Conservation (phyloP, 1,284 basidiomycete species). For the Microbotryum silenes-acaulis region DNA sequence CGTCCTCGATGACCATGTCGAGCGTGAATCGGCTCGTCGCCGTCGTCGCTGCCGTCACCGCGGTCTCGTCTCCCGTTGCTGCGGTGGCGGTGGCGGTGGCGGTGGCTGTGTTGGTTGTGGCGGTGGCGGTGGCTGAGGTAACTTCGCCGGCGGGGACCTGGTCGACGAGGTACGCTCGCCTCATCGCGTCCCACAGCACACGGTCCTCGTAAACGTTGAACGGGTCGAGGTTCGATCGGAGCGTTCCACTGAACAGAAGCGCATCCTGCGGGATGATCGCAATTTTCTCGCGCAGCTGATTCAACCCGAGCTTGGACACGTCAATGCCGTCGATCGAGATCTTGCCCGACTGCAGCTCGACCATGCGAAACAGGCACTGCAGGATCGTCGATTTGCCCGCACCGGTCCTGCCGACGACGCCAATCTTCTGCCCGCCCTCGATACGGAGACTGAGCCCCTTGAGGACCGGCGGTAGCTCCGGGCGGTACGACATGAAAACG, state of each 20-base stretch:
- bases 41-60: too few relatives aligned
- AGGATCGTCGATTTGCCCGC: slow-evolving; percentile 72
- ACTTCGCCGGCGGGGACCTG: slow-evolving; percentile 6
- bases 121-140: neutral
- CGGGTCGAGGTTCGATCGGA: slow-evolving; percentile 80
- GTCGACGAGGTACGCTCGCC: slow-evolving; percentile 35
- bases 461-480: slow-evolving; percentile 73
- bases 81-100: too few relatives aligned
- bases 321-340: slow-evolving; percentile 85
- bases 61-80: too few relatives aligned
- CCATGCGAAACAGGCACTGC: slow-evolving; percentile 74
- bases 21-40: slow-evolving; percentile 52
- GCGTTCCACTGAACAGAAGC: slow-evolving; percentile 75
- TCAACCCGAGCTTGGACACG: slow-evolving; percentile 74
- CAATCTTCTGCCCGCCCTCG: slow-evolving; percentile 65
- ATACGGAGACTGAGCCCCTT: slow-evolving; percentile 69
- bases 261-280: slow-evolving; percentile 81
- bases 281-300: slow-evolving; percentile 55
- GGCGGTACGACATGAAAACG: slow-evolving; percentile 65
- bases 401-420: slow-evolving; percentile 46
- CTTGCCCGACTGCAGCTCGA: slow-evolving; percentile 68
- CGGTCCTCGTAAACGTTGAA: slow-evolving; percentile 71
- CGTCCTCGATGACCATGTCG: slow-evolving; percentile 72
- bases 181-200: slow-evolving; percentile 37
- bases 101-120: too few relatives aligned